Conservation (phyloP, 805 yeast species). For the Priceomyces carsonii region DNA sequence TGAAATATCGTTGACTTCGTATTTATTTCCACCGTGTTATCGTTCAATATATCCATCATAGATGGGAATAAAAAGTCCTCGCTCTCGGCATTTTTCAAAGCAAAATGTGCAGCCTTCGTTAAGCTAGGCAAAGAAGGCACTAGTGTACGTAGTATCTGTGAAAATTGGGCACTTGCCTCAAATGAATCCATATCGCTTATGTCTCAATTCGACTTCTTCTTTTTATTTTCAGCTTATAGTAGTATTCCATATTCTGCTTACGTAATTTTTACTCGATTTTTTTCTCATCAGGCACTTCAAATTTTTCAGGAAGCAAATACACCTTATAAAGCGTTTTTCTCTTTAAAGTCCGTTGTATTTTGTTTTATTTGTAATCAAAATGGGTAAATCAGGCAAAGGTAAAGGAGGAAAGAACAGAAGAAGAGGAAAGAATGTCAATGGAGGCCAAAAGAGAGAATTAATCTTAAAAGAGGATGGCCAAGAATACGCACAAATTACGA, state of each 20-base stretch:
- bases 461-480: constrained; percentile 93
- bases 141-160: constrained; percentile 61
- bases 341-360: background rate
- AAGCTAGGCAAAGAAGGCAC: constrained; percentile 63
- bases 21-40: constrained; percentile 52
- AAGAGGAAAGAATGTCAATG: constrained; percentile 96
- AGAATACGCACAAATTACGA: constrained; percentile 97
- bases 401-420: constrained; percentile 94
- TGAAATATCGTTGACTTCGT: constrained; percentile 65
- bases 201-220: background rate
- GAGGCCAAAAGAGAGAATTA: constrained; percentile 91
- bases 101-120: constrained; percentile 53
- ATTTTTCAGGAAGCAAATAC: constrained; percentile 2
- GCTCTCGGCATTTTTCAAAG: constrained; percentile 55
- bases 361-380: constrained; percentile 24
- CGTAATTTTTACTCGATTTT: too few relatives aligned
- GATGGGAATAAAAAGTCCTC: constrained; percentile 71
- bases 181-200: constrained; percentile 71
- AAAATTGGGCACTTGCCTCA: constrained; percentile 77
- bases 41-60: constrained; percentile 59
- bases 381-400: constrained; percentile 79
- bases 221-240: constrained; percentile 1
- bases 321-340: background rate
- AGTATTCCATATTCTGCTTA: constrained; percentile 1
- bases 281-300: background rate